phyloP scores from a whole-genome alignment of 164 flowering plant genomes.

The Houttuynia cordata region DNA sequence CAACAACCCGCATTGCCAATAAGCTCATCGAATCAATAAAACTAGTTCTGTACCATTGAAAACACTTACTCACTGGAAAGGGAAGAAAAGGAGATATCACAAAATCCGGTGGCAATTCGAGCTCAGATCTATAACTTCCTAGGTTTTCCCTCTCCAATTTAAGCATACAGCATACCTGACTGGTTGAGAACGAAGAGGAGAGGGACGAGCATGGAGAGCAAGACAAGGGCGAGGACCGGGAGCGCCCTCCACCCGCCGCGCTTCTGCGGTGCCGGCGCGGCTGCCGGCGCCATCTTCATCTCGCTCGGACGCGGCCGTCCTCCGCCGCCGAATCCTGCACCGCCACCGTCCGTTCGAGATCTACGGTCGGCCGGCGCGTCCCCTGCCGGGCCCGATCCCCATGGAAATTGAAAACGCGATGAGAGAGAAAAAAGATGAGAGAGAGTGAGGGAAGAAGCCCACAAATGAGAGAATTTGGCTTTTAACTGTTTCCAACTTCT shows the following conservation, averaged over 20 bases:
- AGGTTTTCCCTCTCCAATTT: not conserved
- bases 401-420: not conserved
- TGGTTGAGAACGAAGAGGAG: constrained; percentile 77
- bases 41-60: not conserved
- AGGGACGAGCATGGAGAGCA: constrained; percentile 88
- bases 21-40: not conserved
- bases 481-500: constrained; percentile 8
- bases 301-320: constrained; percentile 4
- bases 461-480: not conserved
- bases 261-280: constrained; percentile 34
- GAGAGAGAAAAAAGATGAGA: too few species aligned
- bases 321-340: not conserved
- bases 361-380: not conserved
- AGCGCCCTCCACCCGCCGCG: constrained; percentile 63
- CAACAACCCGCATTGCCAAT: not conserved
- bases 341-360: not conserved
- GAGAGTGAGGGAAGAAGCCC: not conserved
- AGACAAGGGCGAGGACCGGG: constrained; percentile 60
- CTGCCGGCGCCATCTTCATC: constrained; percentile 14
- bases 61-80: not conserved
- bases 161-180: constrained; percentile 9
- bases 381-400: not conserved
- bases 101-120: not conserved
- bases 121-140: not conserved
- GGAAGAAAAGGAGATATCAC: not conserved